Evolutionary conservation across 139 green algal genomes (phyloP).

Genomic region (Edaphochlamys debaryana): DNA sequence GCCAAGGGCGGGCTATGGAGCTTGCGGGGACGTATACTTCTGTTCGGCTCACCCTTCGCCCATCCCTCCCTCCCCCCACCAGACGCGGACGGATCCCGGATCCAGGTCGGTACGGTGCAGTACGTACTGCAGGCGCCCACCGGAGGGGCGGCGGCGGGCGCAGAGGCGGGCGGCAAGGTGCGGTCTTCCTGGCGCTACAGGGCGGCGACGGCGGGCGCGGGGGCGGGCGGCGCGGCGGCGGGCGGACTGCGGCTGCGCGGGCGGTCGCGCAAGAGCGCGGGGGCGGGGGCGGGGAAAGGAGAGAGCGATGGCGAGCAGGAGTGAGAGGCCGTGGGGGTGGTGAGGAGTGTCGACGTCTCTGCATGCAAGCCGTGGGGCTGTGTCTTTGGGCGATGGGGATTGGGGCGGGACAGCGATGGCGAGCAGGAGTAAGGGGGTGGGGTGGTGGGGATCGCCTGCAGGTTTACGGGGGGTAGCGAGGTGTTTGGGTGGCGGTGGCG

Average conservation of each 20-base stretch:
- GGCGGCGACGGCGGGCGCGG: background rate
- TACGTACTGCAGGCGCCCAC: slow-evolving; percentile 7
- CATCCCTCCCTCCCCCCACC: background rate
- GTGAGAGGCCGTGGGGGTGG: background rate
- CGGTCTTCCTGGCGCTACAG: background rate
- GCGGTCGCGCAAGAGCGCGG: too few relatives aligned
- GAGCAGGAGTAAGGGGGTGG: too few relatives aligned
- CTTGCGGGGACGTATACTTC: background rate
- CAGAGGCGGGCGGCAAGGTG: background rate
- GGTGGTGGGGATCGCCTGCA: too few relatives aligned
- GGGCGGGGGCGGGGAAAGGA: background rate
- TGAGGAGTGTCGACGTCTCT: too few relatives aligned
- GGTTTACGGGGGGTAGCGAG: too few relatives aligned
- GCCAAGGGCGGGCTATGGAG: too few relatives aligned
- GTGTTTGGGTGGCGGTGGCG: too few relatives aligned
- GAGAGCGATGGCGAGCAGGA: background rate
- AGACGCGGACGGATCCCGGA: background rate
- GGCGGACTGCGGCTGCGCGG: background rate
- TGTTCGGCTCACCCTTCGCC: background rate
- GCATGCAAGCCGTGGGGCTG: too few relatives aligned
- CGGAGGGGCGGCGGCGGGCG: background rate
- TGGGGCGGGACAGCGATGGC: too few relatives aligned
- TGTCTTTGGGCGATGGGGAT: too few relatives aligned
- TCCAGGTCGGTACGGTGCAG: slow-evolving; percentile 33
- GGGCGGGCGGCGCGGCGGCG: background rate